These are phyloP conservation scores for Trifolium pratense DNA, from an alignment of 306 rosid species.

Conservation along the genomic window DNA sequence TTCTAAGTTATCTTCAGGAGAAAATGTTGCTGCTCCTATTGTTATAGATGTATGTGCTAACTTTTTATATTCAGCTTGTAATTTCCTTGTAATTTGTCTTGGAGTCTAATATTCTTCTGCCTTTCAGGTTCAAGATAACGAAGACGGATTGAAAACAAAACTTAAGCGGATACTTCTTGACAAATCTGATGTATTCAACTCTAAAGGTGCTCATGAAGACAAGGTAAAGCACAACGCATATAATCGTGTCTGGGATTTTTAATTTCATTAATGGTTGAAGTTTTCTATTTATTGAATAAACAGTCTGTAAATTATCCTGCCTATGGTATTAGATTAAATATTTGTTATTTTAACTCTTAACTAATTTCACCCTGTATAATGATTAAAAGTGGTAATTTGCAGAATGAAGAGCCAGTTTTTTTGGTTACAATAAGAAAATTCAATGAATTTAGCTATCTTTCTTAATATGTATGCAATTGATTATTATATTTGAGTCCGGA, in stretches of 20 bases:
- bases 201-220: conserved; percentile 62
- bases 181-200: conserved; percentile 87
- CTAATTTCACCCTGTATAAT: too few species aligned
- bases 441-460: too few species aligned
- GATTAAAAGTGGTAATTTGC: too few species aligned
- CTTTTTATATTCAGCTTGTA: conserved; percentile 31
- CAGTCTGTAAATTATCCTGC: too few species aligned
- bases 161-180: conserved; percentile 81
- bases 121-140: conserved; percentile 68
- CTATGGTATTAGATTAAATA: too few species aligned
- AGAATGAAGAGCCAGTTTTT: too few species aligned
- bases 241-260: neutral
- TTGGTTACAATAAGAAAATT: too few species aligned
- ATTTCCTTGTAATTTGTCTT: conserved; percentile 17
- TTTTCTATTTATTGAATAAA: too few species aligned
- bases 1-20: conserved; percentile 61
- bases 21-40: conserved; percentile 76
- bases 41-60: conserved; percentile 73
- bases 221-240: conserved; percentile 54
- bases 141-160: conserved; percentile 77
- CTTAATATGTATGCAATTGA: too few species aligned
- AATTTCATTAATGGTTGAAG: too few species aligned
- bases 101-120: conserved; percentile 5
- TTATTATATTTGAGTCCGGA: too few species aligned
- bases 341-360: too few species aligned